Base-by-base conservation (phyloP, 129 eudicot genomes). In the Arctium minus region DNA sequence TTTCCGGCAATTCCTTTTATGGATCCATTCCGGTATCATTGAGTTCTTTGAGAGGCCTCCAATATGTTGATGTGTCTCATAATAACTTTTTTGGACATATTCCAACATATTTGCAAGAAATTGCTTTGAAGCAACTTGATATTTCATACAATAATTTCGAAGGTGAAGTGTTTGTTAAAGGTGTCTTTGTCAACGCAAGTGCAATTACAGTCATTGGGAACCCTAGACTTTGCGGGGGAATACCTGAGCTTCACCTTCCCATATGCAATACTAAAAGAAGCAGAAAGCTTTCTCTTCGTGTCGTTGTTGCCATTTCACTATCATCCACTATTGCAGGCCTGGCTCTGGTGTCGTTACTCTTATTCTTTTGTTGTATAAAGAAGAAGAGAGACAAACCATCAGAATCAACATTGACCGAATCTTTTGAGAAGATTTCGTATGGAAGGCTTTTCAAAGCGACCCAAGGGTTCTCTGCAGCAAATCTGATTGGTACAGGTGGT, bases 401-500 rank as follows among this genome's bases (percentile, higher is more conserved):
- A 1, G 79, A 81, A 3, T 27, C 79, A 73, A 15, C 5, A 62
- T 1, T 74, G 37, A 40, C 12, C 1, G 7, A 81, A 73, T 73
- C 84, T 27, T 81, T 73, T 60, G 74, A 73, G 27, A 81, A 38
- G 64, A 78, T 84, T 5, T 84, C 90, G 4, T 84, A 84, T 50
- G 81, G 44, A 35, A 48, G 6, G 5, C 75, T 87, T 35, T 67
- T 81, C 50, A 87, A 81, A 12, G 88, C 86, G 5, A 87, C 90
- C 0, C 37, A 80, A 15, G 90, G 87, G 31, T 87, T 83, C 77
- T 80, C 86, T 10, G 13, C 64, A 31, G 40, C 65, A 31, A 81
- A 87, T 81, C 18, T 87, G 77, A 72, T 87, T 53, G 90, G 90
- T 27, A 33, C 17, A 12, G 88, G 90, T 7, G 27, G 83, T 46